phyloP scores from a whole-genome alignment of 2,329 filamentous ascomycete genomes.

The Cytospora schulzeri region DNA sequence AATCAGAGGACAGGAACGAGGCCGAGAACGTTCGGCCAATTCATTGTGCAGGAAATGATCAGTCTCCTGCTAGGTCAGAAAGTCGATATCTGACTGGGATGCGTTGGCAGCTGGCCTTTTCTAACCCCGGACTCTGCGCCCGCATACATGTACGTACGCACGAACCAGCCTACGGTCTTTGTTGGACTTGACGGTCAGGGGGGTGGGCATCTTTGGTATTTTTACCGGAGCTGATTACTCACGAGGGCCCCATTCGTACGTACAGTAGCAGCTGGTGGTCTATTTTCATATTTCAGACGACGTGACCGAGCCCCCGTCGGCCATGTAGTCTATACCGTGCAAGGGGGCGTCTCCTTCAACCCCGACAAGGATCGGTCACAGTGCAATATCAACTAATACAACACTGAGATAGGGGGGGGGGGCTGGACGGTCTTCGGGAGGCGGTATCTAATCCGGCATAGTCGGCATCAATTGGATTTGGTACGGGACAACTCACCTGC shows the following conservation, averaged over 20 bases:
- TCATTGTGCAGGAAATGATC: slow-evolving; percentile 22
- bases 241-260: neutral
- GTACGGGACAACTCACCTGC: neutral
- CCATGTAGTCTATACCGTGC: neutral
- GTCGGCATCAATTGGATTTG: neutral
- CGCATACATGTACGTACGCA: slow-evolving; percentile 12
- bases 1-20: neutral
- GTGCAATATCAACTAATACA: neutral
- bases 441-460: neutral
- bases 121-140: slow-evolving; percentile 3
- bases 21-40: slow-evolving; percentile 12
- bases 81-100: slow-evolving; percentile 21
- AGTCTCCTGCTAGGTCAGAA: slow-evolving; percentile 13
- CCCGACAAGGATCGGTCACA: neutral
- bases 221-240: neutral
- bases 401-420: neutral
- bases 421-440: neutral
- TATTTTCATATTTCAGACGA: neutral
- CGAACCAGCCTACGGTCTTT: slow-evolving; percentile 12
- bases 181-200: slow-evolving; percentile 1
- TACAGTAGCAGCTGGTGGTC: neutral
- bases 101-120: slow-evolving; percentile 1
- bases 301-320: neutral
- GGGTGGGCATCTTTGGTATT: neutral
- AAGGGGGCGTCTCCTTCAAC: neutral